Percentiles rank a stretch among this genome's conserved stretches.
These are phyloP conservation scores for Dactylellina leptospora DNA, from an alignment of 2,329 filamentous ascomycete genomes.

Conservation along the genomic window DNA sequence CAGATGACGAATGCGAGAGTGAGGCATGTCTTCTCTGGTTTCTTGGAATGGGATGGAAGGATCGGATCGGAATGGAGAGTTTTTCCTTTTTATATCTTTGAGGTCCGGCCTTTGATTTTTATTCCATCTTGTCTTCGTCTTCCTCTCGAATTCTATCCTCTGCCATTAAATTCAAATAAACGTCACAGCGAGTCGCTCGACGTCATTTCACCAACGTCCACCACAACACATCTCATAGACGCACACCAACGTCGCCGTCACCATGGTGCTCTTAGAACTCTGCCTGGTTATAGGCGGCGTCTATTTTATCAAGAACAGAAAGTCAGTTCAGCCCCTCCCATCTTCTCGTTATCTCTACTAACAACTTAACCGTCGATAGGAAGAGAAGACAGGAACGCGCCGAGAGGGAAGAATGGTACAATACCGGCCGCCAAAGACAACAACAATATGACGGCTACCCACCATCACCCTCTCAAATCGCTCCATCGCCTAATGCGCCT, in stretches of 20 bases:
- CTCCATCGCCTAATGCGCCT: not conserved
- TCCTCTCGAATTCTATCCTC: not conserved
- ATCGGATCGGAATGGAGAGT: not conserved
- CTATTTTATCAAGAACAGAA: conserved; percentile 41
- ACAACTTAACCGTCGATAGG: conserved; percentile 5
- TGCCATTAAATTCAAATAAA: not conserved
- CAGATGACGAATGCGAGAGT: conserved; percentile 44
- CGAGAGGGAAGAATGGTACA: conserved; percentile 41
- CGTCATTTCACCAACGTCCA: conserved; percentile 28
- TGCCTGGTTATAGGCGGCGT: conserved; percentile 35
- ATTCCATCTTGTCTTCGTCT: not conserved
- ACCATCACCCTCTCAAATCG: too few species aligned
- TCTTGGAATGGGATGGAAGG: conserved; percentile 4
- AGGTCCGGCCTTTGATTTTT: not conserved
- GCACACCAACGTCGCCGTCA: not conserved
- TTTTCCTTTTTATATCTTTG: conserved; percentile 4
- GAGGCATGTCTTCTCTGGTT: too few species aligned
- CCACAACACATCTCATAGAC: conserved; percentile 21
- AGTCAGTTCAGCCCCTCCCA: conserved; percentile 5
- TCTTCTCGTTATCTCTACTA: not conserved
- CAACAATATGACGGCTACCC: conserved; percentile 14
- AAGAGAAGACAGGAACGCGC: conserved; percentile 34
- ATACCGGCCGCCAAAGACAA: conserved; percentile 26
- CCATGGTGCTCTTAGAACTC: conserved; percentile 29
- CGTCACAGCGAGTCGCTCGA: not conserved